Conservation (phyloP, 2,329 filamentous ascomycete species). For the Aspergillus hiratsukae region DNA sequence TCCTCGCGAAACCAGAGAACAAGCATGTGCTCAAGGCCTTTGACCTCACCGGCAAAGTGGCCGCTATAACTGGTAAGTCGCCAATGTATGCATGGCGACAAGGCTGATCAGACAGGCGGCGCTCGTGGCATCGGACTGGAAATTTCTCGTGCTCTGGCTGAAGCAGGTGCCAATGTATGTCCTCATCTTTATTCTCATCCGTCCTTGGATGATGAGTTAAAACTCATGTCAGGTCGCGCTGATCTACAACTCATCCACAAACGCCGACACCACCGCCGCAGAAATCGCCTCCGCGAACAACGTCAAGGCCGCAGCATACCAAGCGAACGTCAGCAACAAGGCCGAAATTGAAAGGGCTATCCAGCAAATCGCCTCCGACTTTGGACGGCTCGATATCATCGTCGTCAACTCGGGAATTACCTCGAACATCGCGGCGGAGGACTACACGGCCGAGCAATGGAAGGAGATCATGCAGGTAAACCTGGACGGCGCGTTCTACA, state of each 20-base stretch:
- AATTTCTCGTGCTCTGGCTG: slow-evolving; percentile 37
- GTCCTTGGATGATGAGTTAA: too few species aligned
- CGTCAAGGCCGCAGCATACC: slow-evolving; percentile 29
- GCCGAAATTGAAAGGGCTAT: slow-evolving; percentile 29
- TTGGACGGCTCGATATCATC: slow-evolving; percentile 44
- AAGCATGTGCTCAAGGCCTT: slow-evolving; percentile 25
- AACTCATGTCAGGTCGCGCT: slow-evolving; percentile 34
- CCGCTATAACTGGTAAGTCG: slow-evolving; percentile 19
- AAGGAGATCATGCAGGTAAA: slow-evolving; percentile 39
- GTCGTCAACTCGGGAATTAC: slow-evolving; percentile 45
- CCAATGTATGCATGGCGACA: neutral
- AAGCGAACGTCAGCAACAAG: slow-evolving; percentile 29
- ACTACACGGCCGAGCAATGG: slow-evolving; percentile 39
- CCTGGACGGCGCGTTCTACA: slow-evolving; percentile 37
- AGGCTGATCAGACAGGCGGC: slow-evolving; percentile 18
- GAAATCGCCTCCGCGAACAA: slow-evolving; percentile 26
- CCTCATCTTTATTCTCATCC: slow-evolving; percentile 8
- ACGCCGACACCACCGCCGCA: slow-evolving; percentile 19
- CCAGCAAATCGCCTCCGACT: slow-evolving; percentile 33
- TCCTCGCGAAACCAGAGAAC: slow-evolving; percentile 21
- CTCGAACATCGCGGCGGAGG: slow-evolving; percentile 30
- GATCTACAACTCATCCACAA: slow-evolving; percentile 28
- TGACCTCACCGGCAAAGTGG: slow-evolving; percentile 26
- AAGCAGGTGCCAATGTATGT: slow-evolving; percentile 36
- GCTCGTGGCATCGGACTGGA: slow-evolving; percentile 36